Base-by-base conservation (phyloP, 768 basidiomycete species). In the Wakefieldia striispora region DNA sequence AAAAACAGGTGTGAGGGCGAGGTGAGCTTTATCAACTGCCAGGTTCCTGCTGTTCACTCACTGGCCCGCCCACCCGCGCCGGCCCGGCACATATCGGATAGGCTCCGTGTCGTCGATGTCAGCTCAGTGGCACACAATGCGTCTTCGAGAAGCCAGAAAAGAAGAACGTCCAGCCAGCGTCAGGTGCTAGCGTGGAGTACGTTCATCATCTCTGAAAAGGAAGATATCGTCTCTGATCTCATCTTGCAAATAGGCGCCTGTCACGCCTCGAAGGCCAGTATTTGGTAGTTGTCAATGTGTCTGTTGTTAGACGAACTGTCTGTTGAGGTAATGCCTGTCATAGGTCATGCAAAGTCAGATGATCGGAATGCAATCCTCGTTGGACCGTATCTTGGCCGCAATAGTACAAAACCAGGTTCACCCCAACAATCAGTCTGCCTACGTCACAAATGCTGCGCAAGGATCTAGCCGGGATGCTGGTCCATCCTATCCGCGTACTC, bases 1-100 rank as follows among this genome's bases (percentile, higher is more conserved):
- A 94, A 93, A 76, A 94, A 94, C 75, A 77, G 91, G 67, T 94
- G 91, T 65, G 91, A 94, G 73, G 90, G 91, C 70, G 91, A 91
- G 80, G 90, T 90, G 63, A 66, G 79, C 58, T 55, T 50, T 48
- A 36, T 65, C 43, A 51, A 56, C 53, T 53, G 56, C 59, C 67
- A 27, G 73, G 76, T 69, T 73, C 75, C 76, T 72, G 66, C 60
- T 69, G 64, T 49, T 58, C 40, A 64, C 78, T 81, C 73, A 76
- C 75, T 76, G 83, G 81, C 71, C 85, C 86, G 83, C 72, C 75
- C 74, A 73, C 67, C 81, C 80, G 80, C 66, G 72, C 86, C 86
- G 86, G 82, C 81, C 84, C 86, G 85, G 84, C 69, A 63, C 65
- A 64, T 68, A 54, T 65, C 60, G 67, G 64, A 63, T 66, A 93